Conservation (phyloP, 1,139 yeast genomes). For the Yamadazyma triangularis region DNA sequence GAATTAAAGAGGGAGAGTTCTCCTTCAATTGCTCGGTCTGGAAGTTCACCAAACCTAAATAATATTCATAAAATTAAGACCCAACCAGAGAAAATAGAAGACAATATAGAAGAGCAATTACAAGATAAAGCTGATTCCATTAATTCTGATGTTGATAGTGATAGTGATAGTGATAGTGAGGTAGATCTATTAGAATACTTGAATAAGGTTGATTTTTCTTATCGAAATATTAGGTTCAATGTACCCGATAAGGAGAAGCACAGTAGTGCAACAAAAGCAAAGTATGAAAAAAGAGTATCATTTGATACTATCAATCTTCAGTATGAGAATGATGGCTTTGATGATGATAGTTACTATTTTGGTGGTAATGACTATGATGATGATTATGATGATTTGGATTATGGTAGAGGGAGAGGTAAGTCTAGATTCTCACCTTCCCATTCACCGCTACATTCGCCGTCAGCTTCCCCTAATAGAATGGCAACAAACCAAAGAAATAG, state of each 20-base stretch:
- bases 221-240: slow-evolving; percentile 13
- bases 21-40: neutral
- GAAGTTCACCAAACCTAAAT: slow-evolving; percentile 1
- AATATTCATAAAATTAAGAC: slow-evolving; percentile 1
- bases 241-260: slow-evolving; percentile 12
- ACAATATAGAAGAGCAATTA: slow-evolving; percentile 1
- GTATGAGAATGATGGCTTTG: slow-evolving; percentile 10
- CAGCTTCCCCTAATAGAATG: slow-evolving; percentile 11
- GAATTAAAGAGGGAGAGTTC: neutral
- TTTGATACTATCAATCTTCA: slow-evolving; percentile 21
- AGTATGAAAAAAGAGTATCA: slow-evolving; percentile 17
- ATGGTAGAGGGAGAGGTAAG: slow-evolving; percentile 11
- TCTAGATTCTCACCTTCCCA: slow-evolving; percentile 10
- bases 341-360: slow-evolving; percentile 6
- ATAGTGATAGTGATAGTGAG: slow-evolving; percentile 6
- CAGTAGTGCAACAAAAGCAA: slow-evolving; percentile 7
- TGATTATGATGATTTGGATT: slow-evolving; percentile 8
- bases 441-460: slow-evolving; percentile 17
- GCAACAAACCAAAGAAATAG: slow-evolving; percentile 5
- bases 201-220: slow-evolving; percentile 8
- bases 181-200: slow-evolving; percentile 21
- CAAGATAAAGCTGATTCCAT: neutral
- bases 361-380: slow-evolving; percentile 7
- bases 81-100: slow-evolving; percentile 3
- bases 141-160: slow-evolving; percentile 4